Evolutionary conservation across 331 rosid genomes (phyloP).

Genomic region (Phaseolus coccineus): DNA sequence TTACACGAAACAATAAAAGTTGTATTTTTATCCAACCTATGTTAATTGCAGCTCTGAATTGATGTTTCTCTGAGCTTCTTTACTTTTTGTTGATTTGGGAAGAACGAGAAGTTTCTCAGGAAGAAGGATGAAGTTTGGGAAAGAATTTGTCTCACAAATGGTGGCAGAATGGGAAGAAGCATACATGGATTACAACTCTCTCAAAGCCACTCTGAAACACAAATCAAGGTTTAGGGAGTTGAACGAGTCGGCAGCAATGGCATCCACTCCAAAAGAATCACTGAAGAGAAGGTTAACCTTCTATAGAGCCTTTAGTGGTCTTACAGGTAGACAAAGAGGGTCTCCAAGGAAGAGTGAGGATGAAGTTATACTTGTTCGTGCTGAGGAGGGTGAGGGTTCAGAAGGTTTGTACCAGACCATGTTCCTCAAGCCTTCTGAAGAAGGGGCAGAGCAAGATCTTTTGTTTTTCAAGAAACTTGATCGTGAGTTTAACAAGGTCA

Average conservation of each 20-base stretch:
- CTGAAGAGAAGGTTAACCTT: constrained; percentile 62
- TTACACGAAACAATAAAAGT: not conserved
- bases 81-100: not conserved
- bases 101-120: constrained; percentile 8
- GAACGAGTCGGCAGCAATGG: constrained; percentile 41
- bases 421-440: constrained; percentile 57
- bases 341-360: constrained; percentile 55
- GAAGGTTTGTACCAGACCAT: constrained; percentile 56
- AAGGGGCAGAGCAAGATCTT: constrained; percentile 55
- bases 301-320: constrained; percentile 79
- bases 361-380: constrained; percentile 57
- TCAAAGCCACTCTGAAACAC: constrained; percentile 60
- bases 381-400: constrained; percentile 43
- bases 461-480: constrained; percentile 69
- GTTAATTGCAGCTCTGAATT: constrained; percentile 18
- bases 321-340: constrained; percentile 46
- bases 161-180: constrained; percentile 86
- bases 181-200: constrained; percentile 70
- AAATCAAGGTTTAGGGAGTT: constrained; percentile 34
- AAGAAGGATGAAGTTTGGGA: constrained; percentile 75
- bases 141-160: constrained; percentile 72
- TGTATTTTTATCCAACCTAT: not conserved
- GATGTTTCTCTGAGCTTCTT: not conserved
- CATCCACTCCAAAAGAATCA: constrained; percentile 51
- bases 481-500: constrained; percentile 76